Evolutionary conservation across 1,139 yeast species (phyloP), one percentile per base, ranked within the genome.

Genomic region (Protomyces gravidus): DNA sequence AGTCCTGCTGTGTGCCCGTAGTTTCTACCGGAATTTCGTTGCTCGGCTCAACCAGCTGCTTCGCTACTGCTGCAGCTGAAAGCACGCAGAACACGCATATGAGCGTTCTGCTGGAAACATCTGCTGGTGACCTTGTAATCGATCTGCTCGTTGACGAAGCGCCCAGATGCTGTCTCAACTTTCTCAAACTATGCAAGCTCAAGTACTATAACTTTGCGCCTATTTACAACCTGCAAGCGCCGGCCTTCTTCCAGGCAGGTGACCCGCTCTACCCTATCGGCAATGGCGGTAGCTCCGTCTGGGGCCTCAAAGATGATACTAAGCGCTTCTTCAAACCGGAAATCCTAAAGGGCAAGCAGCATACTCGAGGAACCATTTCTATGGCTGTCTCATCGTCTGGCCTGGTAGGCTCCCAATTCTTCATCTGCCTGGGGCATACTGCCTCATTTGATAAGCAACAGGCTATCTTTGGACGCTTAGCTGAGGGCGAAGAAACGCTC

Each of bases 191-290:
- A 15, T 82, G 86, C 70, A 76, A 79, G 65, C 40, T 73, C 47
- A 77, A 80, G 62, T 79, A 78, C 70, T 84, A 75, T 71, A 78
- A 81, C 57, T 80, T 78, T 67, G 71, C 78, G 15, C 82, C 83
- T 1, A 75, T 83, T 60, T 73, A 74, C 66, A 72, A 76, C 61
- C 67, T 82, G 9, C 71, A 72, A 45, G 70, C 69, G 55, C 76
- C 76, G 62, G 70, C 67, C 39, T 62, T 72, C 1, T 76, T 76
- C 5, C 76, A 75, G 48, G 67, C 76, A 49, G 86, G 86, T 1
- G 79, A 79, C 61, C 81, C 83, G 2, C 59, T 71, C 21, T 79
- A 71, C 62, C 82, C 83, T 0, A 48, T 66, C 0, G 72, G 72
- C 2, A 64, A 65, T 40, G 71, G 71, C 2, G 79, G 78, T 3